Conservation (phyloP, 345 rosid species). For the Gossypium arboreum region DNA sequence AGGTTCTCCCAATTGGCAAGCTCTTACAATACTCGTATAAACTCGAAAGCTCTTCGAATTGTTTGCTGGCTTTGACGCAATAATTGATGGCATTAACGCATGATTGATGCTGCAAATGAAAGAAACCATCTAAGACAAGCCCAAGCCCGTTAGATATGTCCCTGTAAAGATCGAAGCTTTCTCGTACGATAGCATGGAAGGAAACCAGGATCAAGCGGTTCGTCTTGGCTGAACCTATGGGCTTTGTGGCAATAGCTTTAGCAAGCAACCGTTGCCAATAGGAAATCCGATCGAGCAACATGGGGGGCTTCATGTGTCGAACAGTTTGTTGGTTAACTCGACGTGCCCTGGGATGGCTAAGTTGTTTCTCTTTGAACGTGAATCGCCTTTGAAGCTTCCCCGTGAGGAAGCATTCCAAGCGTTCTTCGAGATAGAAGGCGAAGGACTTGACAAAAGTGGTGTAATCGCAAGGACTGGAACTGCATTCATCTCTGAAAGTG, state of each 20-base stretch:
- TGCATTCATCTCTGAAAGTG: conserved; percentile 58
- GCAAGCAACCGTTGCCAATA: conserved; percentile 14
- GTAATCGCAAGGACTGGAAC: conserved; percentile 46
- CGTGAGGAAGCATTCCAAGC: conserved; percentile 5
- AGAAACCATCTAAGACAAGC: conserved; percentile 6
- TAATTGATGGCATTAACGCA: not conserved
- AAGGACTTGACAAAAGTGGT: not conserved
- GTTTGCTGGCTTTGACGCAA: not conserved
- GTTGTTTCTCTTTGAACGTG: not conserved
- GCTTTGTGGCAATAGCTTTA: not conserved
- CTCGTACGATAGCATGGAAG: not conserved
- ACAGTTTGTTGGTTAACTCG: not conserved
- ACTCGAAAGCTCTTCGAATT: not conserved
- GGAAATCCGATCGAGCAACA: conserved; percentile 8
- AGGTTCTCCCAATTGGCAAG: conserved; percentile 32
- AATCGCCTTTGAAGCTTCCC: conserved; percentile 11
- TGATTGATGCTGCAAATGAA: conserved; percentile 10
- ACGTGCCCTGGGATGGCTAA: not conserved
- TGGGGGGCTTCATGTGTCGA: conserved; percentile 4
- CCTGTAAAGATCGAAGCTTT: conserved; percentile 32
- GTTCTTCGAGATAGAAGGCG: not conserved
- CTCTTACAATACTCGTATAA: conserved; percentile 10
- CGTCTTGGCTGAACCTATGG: conserved; percentile 1
- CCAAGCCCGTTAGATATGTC: conserved; percentile 50
- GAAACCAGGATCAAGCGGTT: conserved; percentile 47